phyloP scores from a whole-genome alignment of 2,329 filamentous ascomycete species.

The Pezicula radicicola region DNA sequence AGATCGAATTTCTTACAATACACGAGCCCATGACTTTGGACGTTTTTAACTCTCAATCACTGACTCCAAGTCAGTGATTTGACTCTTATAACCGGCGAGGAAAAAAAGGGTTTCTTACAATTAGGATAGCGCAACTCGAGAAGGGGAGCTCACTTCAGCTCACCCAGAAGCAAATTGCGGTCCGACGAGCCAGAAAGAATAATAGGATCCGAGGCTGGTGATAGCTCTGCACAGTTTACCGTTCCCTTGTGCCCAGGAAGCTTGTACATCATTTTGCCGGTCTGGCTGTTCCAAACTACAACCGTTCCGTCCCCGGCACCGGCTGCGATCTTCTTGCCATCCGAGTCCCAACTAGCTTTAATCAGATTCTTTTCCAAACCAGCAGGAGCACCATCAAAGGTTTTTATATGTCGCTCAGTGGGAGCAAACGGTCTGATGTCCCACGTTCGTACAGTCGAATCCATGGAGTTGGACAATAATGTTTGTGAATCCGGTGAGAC shows the following conservation, averaged over 20 bases:
- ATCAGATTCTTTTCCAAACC: slow-evolving; percentile 92
- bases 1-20: no score
- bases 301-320: slow-evolving; percentile 89
- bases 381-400: slow-evolving; percentile 85
- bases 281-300: slow-evolving; percentile 84
- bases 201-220: slow-evolving; percentile 79
- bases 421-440: slow-evolving; percentile 94
- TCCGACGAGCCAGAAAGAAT: slow-evolving; percentile 89
- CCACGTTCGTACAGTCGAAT: slow-evolving; percentile 92
- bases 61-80: no score
- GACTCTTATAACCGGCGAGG: no score
- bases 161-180: slow-evolving; percentile 77
- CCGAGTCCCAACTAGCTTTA: slow-evolving; percentile 83
- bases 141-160: slow-evolving; percentile 58
- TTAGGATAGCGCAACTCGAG: background rate
- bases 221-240: slow-evolving; percentile 92
- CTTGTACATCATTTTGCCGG: slow-evolving; percentile 91
- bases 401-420: slow-evolving; percentile 77
- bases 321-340: slow-evolving; percentile 82
- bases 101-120: background rate
- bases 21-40: no score
- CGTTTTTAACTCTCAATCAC: no score
- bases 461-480: slow-evolving; percentile 87
- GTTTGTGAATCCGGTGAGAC: slow-evolving; percentile 93
- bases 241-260: slow-evolving; percentile 92